Conservation (phyloP, 306 rosid genomes). For the Trifolium dubium region DNA sequence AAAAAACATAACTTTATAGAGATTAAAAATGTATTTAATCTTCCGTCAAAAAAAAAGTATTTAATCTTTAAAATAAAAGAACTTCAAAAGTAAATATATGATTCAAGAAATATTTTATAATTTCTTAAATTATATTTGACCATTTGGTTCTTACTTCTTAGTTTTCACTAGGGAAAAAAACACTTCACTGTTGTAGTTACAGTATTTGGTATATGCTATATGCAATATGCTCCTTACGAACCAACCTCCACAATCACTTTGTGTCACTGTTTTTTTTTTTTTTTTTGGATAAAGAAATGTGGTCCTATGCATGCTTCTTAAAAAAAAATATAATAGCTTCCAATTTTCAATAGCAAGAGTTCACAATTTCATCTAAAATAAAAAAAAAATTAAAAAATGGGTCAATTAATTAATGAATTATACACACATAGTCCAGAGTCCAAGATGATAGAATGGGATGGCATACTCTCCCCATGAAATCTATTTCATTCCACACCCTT, state of each 20-base stretch:
- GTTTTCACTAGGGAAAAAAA: neutral
- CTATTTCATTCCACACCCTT: constrained; percentile 75
- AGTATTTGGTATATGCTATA: constrained; percentile 41
- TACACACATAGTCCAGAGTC: constrained; percentile 16
- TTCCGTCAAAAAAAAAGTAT: too few species aligned
- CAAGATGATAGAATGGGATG: constrained; percentile 55
- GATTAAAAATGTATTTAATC: too few species aligned
- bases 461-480: constrained; percentile 46
- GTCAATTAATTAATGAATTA: neutral
- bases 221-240: constrained; percentile 32
- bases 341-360: constrained; percentile 14
- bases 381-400: neutral
- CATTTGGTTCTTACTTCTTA: neutral
- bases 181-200: constrained; percentile 15
- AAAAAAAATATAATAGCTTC: constrained; percentile 8
- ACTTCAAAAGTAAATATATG: too few species aligned
- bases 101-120: too few species aligned
- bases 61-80: too few species aligned
- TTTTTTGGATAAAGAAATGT: constrained; percentile 36
- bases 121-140: constrained; percentile 13
- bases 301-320: constrained; percentile 45
- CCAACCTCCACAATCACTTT: constrained; percentile 29
- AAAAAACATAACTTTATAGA: too few species aligned
- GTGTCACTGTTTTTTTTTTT: neutral
- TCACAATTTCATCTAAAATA: constrained; percentile 8